Evolutionary conservation across 371 early-diverging fungal species (phyloP), one percentile per base, ranked within the genome.

Genomic region (Capniomyces stellatus): DNA sequence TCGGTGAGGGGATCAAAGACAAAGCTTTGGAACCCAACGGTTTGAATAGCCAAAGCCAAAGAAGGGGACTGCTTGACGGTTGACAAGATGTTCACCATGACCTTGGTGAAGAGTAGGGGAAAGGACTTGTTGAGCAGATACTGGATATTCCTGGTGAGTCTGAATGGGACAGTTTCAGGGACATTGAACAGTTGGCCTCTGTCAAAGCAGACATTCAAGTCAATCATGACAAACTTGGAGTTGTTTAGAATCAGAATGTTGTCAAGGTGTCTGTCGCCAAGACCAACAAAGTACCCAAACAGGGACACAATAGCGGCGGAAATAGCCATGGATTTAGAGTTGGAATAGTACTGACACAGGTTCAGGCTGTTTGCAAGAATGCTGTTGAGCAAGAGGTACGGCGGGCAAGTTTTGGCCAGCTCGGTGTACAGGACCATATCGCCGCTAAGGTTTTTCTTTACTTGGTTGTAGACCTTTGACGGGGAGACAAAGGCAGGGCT

Each of bases 191-290:
- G 62, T 29, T 71, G 65, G 2, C 94, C 98, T 57, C 87, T 85
- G 51, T 97, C 98, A 67, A 98, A 99, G 48, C 94, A 87, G n/a
- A 97, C 89, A 59, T 92, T 95, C 58, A 88, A 87, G 66, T 99
- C 99, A 50, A 99, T 95, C 72, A 98, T 95, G 10, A 98, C 92
- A 1, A 88, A 89, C 0, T 75, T 77, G 3, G 66, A 67, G 28
- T 65, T 64, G 59, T 89, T 87, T 0, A 27, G 18, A 13, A 98
- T 65, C 58, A 98, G 46, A 46, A 98, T 89, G 63, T 99, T 99
- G 62, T 95, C 95, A 54, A 91, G 61, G 67, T 99, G 99, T 10
- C 99, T 82, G 68, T 99, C 99, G 10, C 99, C 99, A 30, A 98
- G 71, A 0, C 99, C 99, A 58, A 99, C 81, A n/a, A 98, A 72